These are phyloP conservation scores for Lyophyllum decastes DNA, from an alignment of 768 basidiomycete species.

Conservation along the genomic window DNA sequence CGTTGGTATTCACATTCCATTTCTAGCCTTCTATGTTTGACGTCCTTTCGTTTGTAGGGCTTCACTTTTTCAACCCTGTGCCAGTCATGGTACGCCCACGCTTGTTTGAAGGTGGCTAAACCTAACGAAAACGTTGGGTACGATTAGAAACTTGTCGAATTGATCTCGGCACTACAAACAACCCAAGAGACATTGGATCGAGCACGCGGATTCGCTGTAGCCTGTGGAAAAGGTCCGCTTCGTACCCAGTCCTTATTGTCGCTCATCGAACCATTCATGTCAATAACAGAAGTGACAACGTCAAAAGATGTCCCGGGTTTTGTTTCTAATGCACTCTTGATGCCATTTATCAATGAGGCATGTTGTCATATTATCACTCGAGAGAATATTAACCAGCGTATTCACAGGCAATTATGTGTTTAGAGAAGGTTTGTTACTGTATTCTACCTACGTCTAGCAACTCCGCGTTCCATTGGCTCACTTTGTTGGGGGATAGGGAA, in stretches of 20 bases:
- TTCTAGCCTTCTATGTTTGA: neutral
- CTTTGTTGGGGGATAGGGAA: slow-evolving; percentile 50
- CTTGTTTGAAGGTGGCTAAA: neutral
- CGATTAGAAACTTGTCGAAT: slow-evolving; percentile 85
- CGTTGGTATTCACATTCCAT: slow-evolving; percentile 56
- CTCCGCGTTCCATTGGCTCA: neutral
- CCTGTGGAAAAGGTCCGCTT: slow-evolving; percentile 82
- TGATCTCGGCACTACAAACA: slow-evolving; percentile 93
- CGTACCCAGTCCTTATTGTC: neutral
- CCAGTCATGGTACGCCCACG: slow-evolving; percentile 80
- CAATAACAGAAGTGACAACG: slow-evolving; percentile 75
- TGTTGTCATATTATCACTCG: neutral
- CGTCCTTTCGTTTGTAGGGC: slow-evolving; percentile 41
- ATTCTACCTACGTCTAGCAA: too few relatives aligned
- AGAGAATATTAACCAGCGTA: neutral
- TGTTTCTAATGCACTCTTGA: slow-evolving; percentile 91
- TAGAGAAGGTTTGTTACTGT: slow-evolving; percentile 75
- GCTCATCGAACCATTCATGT: neutral
- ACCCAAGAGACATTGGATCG: slow-evolving; percentile 72
- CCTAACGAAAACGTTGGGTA: neutral
- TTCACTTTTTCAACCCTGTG: slow-evolving; percentile 97
- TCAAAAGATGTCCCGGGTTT: slow-evolving; percentile 94
- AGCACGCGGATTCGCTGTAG: slow-evolving; percentile 78
- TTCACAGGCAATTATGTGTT: slow-evolving; percentile 81
- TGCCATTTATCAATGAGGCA: slow-evolving; percentile 97